Evolutionary conservation across 352 stramenopile species (phyloP).

Genomic region (Pythium dissimile): DNA sequence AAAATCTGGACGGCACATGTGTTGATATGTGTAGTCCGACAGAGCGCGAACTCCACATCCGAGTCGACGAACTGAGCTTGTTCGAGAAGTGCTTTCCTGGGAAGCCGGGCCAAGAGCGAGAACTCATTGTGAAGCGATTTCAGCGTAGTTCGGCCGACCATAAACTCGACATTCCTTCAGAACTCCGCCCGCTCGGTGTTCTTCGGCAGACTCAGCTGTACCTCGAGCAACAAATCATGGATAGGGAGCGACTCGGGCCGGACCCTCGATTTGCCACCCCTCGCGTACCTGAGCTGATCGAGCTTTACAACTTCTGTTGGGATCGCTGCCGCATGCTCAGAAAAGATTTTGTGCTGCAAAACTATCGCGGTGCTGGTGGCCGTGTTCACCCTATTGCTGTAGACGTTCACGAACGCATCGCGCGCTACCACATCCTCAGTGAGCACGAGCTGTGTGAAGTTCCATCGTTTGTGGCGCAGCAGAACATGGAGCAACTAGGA

Average conservation of each 20-base stretch:
- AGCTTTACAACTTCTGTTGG: conserved; percentile 98
- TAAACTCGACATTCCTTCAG: conserved; percentile 79
- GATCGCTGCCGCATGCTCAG: conserved; percentile 95
- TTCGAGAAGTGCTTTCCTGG: conserved; percentile 83
- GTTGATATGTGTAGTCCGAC: conserved; percentile 82
- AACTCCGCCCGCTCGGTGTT: conserved; percentile 77
- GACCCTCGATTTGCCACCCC: conserved; percentile 73
- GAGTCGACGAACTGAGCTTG: conserved; percentile 80
- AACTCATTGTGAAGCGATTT: conserved; percentile 86
- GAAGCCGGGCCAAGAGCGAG: conserved; percentile 45
- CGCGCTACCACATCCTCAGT: conserved; percentile 93
- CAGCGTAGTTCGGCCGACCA: conserved; percentile 84
- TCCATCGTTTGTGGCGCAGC: conserved; percentile 78
- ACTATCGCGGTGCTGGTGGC: conserved; percentile 92
- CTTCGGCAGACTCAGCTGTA: conserved; percentile 79
- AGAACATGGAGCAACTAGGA: conserved; percentile 89
- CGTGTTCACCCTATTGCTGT: conserved; percentile 90
- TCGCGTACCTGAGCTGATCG: conserved; percentile 67
- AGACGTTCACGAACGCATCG: conserved; percentile 94
- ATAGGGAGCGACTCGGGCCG: conserved; percentile 55
- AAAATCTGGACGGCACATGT: conserved; percentile 72
- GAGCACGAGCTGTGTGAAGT: conserved; percentile 92
- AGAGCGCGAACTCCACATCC: conserved; percentile 81
- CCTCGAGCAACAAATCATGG: conserved; percentile 85
- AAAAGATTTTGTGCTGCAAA: conserved; percentile 96